Evolutionary conservation across 2,329 filamentous ascomycete species (phyloP).

Genomic region (Xylariomycetidae sp.): DNA sequence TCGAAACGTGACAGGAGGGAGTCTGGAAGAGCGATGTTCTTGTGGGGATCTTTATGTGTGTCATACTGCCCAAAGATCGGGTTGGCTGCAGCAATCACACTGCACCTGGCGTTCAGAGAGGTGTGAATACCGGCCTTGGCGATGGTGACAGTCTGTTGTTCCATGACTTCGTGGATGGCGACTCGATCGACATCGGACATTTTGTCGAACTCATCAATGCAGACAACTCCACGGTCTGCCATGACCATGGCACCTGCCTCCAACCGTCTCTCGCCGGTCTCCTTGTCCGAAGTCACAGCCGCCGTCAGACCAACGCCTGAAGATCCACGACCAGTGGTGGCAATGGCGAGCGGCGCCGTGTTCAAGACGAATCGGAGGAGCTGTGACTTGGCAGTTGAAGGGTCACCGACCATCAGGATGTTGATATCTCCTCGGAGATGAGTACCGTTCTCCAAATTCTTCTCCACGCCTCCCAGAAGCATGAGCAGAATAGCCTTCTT

Average conservation of each 20-base stretch:
- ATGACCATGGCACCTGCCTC: slow-evolving; percentile 99
- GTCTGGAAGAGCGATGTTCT: slow-evolving; percentile 95
- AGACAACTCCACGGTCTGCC: slow-evolving; percentile 92
- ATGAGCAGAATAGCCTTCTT: slow-evolving; percentile 96
- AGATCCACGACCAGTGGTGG: slow-evolving; percentile 92
- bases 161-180: slow-evolving; percentile 99
- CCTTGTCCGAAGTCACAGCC: slow-evolving; percentile 92
- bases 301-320: slow-evolving; percentile 97
- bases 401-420: slow-evolving; percentile 97
- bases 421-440: slow-evolving; percentile 98
- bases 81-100: slow-evolving; percentile 92
- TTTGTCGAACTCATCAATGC: slow-evolving; percentile 99
- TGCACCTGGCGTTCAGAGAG: slow-evolving; percentile 91
- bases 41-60: slow-evolving; percentile 95
- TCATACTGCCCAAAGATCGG: slow-evolving; percentile 98
- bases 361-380: slow-evolving; percentile 94
- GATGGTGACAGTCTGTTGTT: slow-evolving; percentile 98
- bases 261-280: slow-evolving; percentile 88
- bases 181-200: slow-evolving; percentile 99
- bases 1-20: slow-evolving; percentile 97
- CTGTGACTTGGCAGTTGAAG: slow-evolving; percentile 98
- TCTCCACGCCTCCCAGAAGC: slow-evolving; percentile 93
- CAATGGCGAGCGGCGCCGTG: slow-evolving; percentile 91
- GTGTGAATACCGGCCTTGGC: slow-evolving; percentile 98
- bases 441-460: slow-evolving; percentile 96